Evolutionary conservation across 1,284 basidiomycete species (phyloP).

Genomic region (Marasmius tenuissimus): DNA sequence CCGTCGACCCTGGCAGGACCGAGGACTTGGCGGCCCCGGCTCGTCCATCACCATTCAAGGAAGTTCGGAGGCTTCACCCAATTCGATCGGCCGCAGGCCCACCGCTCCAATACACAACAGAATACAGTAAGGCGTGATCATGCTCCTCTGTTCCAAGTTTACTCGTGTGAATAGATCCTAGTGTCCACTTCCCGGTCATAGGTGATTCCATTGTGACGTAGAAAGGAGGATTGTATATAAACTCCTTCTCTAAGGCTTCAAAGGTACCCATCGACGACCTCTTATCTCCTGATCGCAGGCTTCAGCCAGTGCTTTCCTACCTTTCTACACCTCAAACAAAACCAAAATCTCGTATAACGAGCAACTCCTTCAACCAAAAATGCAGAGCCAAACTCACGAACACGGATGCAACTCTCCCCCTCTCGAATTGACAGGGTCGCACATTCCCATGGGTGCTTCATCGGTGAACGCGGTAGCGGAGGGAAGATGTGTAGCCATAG

Average conservation of each 20-base stretch:
- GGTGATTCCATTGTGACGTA: background rate
- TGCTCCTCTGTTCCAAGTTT: no score
- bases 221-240: background rate
- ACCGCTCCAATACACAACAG: no score
- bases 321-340: background rate
- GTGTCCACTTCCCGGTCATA: background rate
- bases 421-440: background rate
- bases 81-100: no score
- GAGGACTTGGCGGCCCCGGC: no score
- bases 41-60: no score
- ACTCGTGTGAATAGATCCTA: no score
- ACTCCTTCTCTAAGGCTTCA: background rate
- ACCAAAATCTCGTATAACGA: background rate
- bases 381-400: background rate
- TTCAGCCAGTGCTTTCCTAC: background rate
- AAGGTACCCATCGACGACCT: background rate
- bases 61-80: no score
- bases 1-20: no score
- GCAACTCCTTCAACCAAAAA: background rate
- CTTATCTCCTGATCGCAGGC: background rate
- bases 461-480: background rate
- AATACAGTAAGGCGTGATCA: no score
- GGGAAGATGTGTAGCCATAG: background rate
- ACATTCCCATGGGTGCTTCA: constrained; percentile 1
- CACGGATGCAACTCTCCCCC: background rate